Conservation (phyloP, 805 yeast genomes). For the Candida pseudofarinosa region DNA sequence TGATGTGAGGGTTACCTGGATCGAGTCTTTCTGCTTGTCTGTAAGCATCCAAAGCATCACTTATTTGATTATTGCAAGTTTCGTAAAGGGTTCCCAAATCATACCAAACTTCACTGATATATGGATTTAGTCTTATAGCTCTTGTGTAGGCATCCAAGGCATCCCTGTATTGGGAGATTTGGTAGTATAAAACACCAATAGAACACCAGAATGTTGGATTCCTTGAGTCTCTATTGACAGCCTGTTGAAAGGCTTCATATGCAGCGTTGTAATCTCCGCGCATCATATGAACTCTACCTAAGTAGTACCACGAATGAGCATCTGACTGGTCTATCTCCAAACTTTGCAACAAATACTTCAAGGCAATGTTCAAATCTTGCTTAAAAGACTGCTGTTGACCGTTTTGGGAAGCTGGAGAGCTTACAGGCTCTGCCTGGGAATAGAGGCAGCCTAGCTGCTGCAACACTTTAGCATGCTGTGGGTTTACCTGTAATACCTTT, state of each 20-base stretch:
- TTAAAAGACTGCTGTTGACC: slow-evolving; percentile 48
- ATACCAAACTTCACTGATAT: slow-evolving; percentile 97
- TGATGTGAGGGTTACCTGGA: slow-evolving; percentile 91
- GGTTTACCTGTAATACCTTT: slow-evolving; percentile 82
- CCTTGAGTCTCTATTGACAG: slow-evolving; percentile 93
- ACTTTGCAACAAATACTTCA: slow-evolving; percentile 78
- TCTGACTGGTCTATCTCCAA: slow-evolving; percentile 85
- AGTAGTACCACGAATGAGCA: slow-evolving; percentile 95
- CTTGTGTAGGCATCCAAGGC: slow-evolving; percentile 97
- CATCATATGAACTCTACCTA: slow-evolving; percentile 96
- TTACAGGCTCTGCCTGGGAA: slow-evolving; percentile 51
- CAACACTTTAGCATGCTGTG: slow-evolving; percentile 91
- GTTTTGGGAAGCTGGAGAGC: slow-evolving; percentile 32
- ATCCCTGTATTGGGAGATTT: slow-evolving; percentile 92
- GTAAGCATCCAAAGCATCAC: slow-evolving; percentile 95
- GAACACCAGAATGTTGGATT: slow-evolving; percentile 98
- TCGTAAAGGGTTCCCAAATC: slow-evolving; percentile 96
- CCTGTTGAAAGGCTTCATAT: slow-evolving; percentile 97
- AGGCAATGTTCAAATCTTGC: slow-evolving; percentile 75
- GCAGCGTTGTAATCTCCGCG: slow-evolving; percentile 93
- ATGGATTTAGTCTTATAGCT: slow-evolving; percentile 93
- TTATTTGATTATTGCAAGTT: slow-evolving; percentile 92
- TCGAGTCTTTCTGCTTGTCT: slow-evolving; percentile 94
- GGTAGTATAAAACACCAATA: slow-evolving; percentile 93
- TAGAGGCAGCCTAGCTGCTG: slow-evolving; percentile 95